Evolutionary conservation across 345 rosid species (phyloP), one percentile per base, ranked within the genome.

Genomic region (Euphorbia pulcherrima): DNA sequence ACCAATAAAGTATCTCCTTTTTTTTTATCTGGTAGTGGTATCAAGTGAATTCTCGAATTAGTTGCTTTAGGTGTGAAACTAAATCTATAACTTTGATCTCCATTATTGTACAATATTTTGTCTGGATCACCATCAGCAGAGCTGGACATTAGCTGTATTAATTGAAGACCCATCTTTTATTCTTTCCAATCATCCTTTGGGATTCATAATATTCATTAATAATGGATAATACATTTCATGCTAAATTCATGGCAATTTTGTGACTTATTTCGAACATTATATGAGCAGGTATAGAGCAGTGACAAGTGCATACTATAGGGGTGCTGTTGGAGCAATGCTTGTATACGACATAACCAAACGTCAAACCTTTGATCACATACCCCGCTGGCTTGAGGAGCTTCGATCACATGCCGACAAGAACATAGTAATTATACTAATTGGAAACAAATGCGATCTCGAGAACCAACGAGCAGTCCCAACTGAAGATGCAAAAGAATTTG

Each of bases 301-400:
- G 37, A 90, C 96, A 27, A 90, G 93, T 65, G 93, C 96, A 41
- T 88, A 86, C 66, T 90, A 90, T 68, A 82, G 96, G 68, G 96
- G 96, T 41, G 93, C 96, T 40, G 91, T 90, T 21, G 96, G 96
- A 53, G 96, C 96, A 29, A 88, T 90, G 90, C 75, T 90, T 56
- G 93, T 90, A 35, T 90, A 85, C 1, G 96, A 90, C 67, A 83
- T 88, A 56, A 80, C 88, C 5, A 90, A 87, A 53, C 87, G 87
- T 0, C 88, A 85, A 62, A 84, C 91, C 51, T 90, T 90, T 48
- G 96, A 90, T 24, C 96, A 90, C 78, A 90, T 90, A 65, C 88
- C 92, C 9, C 87, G 93, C 20, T 88, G 93, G 96, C 80, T 90
- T 27, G 96, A 88, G 73, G 96, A 90, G 78, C 65, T 90, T 33